Evolutionary conservation across 1,139 yeast species (phyloP).

Genomic region (Taphrina sp.): DNA sequence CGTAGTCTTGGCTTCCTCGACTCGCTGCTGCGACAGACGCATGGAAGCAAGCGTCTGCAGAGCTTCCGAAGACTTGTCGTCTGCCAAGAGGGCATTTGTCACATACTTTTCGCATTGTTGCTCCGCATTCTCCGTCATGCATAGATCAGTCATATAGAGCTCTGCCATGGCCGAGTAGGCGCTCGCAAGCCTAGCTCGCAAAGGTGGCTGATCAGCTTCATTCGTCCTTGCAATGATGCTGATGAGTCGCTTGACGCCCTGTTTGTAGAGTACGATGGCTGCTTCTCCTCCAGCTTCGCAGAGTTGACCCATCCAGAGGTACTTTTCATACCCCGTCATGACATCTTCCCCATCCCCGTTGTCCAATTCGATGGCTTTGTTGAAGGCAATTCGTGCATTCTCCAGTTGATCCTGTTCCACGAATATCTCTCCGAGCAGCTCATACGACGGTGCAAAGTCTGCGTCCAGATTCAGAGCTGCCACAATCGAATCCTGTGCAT

Average conservation of each 20-base stretch:
- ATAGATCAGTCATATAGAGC: conserved; percentile 98
- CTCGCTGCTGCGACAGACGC: conserved; percentile 79
- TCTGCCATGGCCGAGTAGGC: conserved; percentile 86
- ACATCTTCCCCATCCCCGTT: conserved; percentile 46
- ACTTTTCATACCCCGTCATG: conserved; percentile 63
- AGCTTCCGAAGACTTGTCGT: conserved; percentile 67
- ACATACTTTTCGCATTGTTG: conserved; percentile 70
- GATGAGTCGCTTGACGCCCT: conserved; percentile 58
- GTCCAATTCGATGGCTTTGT: conserved; percentile 47
- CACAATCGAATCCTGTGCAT: conserved; percentile 19
- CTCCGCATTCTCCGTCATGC: conserved; percentile 93
- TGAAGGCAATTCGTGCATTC: conserved; percentile 25
- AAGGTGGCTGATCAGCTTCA: conserved; percentile 42
- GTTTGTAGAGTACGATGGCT: conserved; percentile 65
- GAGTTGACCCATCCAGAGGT: conserved; percentile 85
- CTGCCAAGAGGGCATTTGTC: conserved; percentile 61
- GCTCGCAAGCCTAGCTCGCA: conserved; percentile 60
- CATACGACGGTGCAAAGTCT: conserved; percentile 25
- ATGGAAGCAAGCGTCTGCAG: conserved; percentile 82
- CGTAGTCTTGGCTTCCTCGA: conserved; percentile 70
- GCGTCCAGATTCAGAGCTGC: conserved; percentile 21
- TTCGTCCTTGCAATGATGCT: conserved; percentile 43
- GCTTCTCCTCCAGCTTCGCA: conserved; percentile 60
- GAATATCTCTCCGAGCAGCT: conserved; percentile 30
- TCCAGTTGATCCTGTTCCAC: conserved; percentile 29